Evolutionary conservation across 768 basidiomycete genomes (phyloP).

Genomic region (Suillus sp.): DNA sequence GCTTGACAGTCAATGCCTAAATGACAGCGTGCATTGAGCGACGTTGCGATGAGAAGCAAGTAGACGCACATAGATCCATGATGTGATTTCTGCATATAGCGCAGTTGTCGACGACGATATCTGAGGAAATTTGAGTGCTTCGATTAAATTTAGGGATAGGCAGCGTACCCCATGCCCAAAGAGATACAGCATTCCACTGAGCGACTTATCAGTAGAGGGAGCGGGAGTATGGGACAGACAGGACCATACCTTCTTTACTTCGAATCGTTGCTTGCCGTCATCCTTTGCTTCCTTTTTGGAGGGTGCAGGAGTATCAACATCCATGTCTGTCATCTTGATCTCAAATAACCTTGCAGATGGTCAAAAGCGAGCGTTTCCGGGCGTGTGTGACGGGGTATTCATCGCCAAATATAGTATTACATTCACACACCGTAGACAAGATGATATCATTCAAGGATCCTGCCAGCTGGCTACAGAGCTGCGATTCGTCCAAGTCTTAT

Average conservation of each 20-base stretch:
- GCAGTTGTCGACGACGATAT: constrained; percentile 99
- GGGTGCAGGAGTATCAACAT: constrained; percentile 56
- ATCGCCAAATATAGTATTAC: not conserved
- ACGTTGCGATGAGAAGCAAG: not conserved
- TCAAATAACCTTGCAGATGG: not conserved
- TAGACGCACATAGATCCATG: constrained; percentile 93
- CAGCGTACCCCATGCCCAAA: constrained; percentile 95
- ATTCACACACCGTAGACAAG: not conserved
- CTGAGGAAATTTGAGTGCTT: constrained; percentile 41
- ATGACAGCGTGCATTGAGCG: constrained; percentile 14
- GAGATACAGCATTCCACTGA: constrained; percentile 97
- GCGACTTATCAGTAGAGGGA: constrained; percentile 4
- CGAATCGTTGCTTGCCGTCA: constrained; percentile 80
- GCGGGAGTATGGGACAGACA: constrained; percentile 7
- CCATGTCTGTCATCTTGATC: constrained; percentile 61
- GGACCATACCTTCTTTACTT: constrained; percentile 91
- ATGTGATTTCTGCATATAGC: constrained; percentile 99
- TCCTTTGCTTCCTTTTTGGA: constrained; percentile 52
- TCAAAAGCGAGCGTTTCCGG: not conserved
- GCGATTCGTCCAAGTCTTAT: not conserved
- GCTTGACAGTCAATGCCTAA: constrained; percentile 99
- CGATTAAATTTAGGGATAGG: not conserved
- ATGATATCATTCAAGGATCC: not conserved
- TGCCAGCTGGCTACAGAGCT: not conserved
- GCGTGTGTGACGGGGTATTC: not conserved